Conservation (phyloP, 2,329 filamentous ascomycete species). For the Lecanosticta acicola region DNA sequence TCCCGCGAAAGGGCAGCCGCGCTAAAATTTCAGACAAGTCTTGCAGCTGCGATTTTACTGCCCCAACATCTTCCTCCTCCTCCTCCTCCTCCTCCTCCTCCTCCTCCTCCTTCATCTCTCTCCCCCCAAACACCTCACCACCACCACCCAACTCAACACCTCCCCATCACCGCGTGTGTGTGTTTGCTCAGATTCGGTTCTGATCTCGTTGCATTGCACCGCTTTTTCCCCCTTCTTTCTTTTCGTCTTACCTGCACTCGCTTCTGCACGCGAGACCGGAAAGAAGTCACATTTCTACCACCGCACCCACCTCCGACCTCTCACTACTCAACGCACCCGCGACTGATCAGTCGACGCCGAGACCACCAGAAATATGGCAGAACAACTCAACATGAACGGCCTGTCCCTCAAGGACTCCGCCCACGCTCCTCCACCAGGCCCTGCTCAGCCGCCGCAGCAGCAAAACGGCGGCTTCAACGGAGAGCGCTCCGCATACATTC, state of each 20-base stretch:
- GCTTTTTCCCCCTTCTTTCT: slow-evolving; percentile 7
- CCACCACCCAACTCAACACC: neutral
- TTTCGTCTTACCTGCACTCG: slow-evolving; percentile 17
- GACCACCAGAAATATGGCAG: slow-evolving; percentile 54
- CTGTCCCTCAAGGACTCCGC: slow-evolving; percentile 64
- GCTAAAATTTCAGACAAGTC: neutral
- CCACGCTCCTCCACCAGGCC: slow-evolving; percentile 44
- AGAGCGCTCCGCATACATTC: slow-evolving; percentile 69
- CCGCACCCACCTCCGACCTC: slow-evolving; percentile 25
- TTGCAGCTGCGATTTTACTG: neutral
- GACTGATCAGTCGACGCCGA: slow-evolving; percentile 9
- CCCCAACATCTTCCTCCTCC: neutral
- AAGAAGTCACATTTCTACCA: slow-evolving; percentile 9
- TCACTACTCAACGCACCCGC: slow-evolving; percentile 20
- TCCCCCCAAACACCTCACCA: neutral
- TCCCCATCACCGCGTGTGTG: neutral
- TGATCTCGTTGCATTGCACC: neutral
- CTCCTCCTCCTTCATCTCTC: neutral
- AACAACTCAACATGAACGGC: slow-evolving; percentile 76
- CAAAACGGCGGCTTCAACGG: slow-evolving; percentile 41
- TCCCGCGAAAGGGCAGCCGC: neutral
- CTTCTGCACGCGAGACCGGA: slow-evolving; percentile 17
- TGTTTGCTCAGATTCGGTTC: neutral
- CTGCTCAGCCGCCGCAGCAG: slow-evolving; percentile 36
- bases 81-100: neutral